Evolutionary conservation across 2,329 filamentous ascomycete genomes (phyloP).

Genomic region (Penicillium sp.): DNA sequence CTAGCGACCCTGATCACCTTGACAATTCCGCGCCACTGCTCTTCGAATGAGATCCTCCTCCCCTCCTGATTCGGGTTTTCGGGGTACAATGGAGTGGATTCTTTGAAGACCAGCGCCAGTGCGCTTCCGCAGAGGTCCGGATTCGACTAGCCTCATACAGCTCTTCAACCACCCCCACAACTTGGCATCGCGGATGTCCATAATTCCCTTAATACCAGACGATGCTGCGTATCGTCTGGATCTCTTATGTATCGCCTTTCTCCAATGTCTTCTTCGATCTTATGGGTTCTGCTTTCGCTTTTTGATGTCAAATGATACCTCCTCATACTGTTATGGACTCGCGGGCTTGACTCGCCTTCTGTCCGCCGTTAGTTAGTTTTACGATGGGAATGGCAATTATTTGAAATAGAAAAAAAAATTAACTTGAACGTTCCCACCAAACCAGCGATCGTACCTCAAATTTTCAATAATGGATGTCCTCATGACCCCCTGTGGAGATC

Average conservation of each 20-base stretch:
- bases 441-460: background rate
- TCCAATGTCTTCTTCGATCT: conserved; percentile 18
- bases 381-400: conserved; percentile 36
- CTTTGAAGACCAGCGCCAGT: conserved; percentile 19
- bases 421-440: background rate
- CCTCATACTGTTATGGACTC: conserved; percentile 36
- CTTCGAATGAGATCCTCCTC: background rate
- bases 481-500: background rate
- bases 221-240: conserved; percentile 18
- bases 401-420: too few species aligned
- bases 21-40: background rate
- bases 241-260: conserved; percentile 16
- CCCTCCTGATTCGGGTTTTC: background rate
- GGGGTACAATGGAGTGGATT: conserved; percentile 8
- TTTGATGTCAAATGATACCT: conserved; percentile 44
- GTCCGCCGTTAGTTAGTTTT: conserved; percentile 31
- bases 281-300: conserved; percentile 26
- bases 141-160: conserved; percentile 31
- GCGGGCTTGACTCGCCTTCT: conserved; percentile 31
- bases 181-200: conserved; percentile 30
- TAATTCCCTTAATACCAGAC: conserved; percentile 25
- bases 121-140: conserved; percentile 36
- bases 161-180: conserved; percentile 10
- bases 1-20: conserved; percentile 51
- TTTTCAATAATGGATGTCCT: background rate